Evolutionary conservation across 2,329 filamentous ascomycete species (phyloP).

Genomic region (Ascochyta viciae-villosae): DNA sequence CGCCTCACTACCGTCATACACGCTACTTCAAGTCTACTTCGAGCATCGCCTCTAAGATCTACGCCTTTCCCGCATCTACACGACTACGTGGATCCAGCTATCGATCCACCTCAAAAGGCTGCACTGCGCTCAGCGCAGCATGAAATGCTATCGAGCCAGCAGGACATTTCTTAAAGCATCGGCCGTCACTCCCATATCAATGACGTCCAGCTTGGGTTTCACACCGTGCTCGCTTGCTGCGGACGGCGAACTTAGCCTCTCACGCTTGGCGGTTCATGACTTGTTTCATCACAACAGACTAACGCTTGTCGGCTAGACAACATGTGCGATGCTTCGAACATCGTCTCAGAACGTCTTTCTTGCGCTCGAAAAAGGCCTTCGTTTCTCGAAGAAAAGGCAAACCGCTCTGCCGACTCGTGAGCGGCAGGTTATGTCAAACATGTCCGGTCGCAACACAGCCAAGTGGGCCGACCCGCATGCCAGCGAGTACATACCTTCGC

Average conservation of each 20-base stretch:
- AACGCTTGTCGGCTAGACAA: constrained; percentile 30
- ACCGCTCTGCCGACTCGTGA: constrained; percentile 21
- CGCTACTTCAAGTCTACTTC: too few relatives aligned
- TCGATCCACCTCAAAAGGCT: too few relatives aligned
- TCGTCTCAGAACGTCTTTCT: constrained; percentile 24
- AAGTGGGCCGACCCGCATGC: constrained; percentile 19
- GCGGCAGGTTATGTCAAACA: constrained; percentile 29
- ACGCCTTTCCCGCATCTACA: too few relatives aligned
- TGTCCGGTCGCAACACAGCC: constrained; percentile 23
- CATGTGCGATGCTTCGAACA: constrained; percentile 20
- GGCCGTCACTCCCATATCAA: not conserved
- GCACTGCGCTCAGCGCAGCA: too few relatives aligned
- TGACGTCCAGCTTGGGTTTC: constrained; percentile 35
- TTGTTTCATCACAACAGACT: constrained; percentile 36
- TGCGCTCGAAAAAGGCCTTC: constrained; percentile 12
- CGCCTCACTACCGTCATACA: too few relatives aligned
- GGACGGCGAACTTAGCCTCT: constrained; percentile 31
- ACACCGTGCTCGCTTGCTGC: constrained; percentile 29
- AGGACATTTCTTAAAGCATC: not conserved
- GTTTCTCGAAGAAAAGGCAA: constrained; percentile 8
- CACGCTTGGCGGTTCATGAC: constrained; percentile 43
- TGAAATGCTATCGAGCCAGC: too few relatives aligned
- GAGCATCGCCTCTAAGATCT: too few relatives aligned
- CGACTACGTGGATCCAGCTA: too few relatives aligned
- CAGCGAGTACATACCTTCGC: constrained; percentile 24